phyloP scores from a whole-genome alignment of 1,284 basidiomycete genomes.

The Naganishia sp. region DNA sequence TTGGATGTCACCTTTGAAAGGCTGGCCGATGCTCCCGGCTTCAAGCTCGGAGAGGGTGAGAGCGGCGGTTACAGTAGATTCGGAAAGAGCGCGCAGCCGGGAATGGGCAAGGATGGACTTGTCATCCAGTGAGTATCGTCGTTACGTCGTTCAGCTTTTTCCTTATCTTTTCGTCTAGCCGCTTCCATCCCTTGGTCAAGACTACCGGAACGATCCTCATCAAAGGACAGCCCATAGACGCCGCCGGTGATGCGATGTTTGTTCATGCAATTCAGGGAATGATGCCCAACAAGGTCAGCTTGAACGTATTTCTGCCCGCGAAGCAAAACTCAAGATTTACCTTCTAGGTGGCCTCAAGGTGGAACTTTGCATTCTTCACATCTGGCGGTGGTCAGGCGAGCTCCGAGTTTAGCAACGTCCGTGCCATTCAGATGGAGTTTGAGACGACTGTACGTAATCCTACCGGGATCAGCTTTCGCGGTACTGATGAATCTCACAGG shows the following conservation, averaged over 20 bases:
- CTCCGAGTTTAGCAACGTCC: conserved; percentile 67
- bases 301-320: neutral
- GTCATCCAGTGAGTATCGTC: conserved; percentile 65
- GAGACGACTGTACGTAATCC: conserved; percentile 64
- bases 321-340: neutral
- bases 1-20: conserved; percentile 73
- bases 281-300: conserved; percentile 77
- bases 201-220: conserved; percentile 71
- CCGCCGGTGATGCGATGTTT: conserved; percentile 83
- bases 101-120: conserved; percentile 76
- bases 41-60: conserved; percentile 85
- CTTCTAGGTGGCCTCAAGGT: conserved; percentile 71
- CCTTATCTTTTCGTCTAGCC: conserved; percentile 45
- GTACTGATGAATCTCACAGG: conserved; percentile 39
- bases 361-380: conserved; percentile 95
- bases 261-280: conserved; percentile 98
- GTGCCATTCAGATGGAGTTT: conserved; percentile 94
- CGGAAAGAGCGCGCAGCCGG: conserved; percentile 62
- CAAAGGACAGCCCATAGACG: conserved; percentile 67
- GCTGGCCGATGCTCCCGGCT: conserved; percentile 73
- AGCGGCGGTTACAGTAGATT: conserved; percentile 90
- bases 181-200: conserved; percentile 79
- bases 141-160: neutral
- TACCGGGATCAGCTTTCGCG: neutral
- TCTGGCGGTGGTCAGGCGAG: conserved; percentile 56